These are phyloP conservation scores for Aechmea fasciata DNA, from an alignment of 176 grass and related monocot species.

Conservation along the genomic window DNA sequence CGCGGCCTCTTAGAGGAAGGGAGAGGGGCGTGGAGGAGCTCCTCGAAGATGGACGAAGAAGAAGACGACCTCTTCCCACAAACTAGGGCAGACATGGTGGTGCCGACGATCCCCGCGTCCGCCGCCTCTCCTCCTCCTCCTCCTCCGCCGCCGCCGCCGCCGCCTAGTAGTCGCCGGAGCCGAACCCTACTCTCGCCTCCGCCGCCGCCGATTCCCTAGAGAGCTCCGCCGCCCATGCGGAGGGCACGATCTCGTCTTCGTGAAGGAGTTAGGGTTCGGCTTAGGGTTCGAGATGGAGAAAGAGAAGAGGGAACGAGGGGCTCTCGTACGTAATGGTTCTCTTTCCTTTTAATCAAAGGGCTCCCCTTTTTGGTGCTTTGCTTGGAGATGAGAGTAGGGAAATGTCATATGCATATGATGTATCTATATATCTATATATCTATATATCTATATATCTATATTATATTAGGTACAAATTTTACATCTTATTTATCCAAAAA, in stretches of 20 bases:
- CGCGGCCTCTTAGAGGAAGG: conserved; percentile 56
- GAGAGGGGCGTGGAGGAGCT: conserved; percentile 47
- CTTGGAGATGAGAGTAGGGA: not conserved
- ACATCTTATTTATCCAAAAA: no score
- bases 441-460: no score
- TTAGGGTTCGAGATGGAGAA: not conserved
- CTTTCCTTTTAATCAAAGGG: not conserved
- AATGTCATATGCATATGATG: no score
- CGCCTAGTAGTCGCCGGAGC: conserved; percentile 7
- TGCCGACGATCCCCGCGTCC: conserved; percentile 24
- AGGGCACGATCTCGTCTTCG: conserved; percentile 32
- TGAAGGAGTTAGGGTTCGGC: conserved; percentile 11
- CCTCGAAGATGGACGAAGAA: conserved; percentile 70
- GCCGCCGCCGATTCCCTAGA: conserved; percentile 9
- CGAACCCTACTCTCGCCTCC: conserved; percentile 29
- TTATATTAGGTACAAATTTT: no score
- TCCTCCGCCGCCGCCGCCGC: conserved; percentile 25
- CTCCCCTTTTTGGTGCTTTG: not conserved
- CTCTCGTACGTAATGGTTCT: not conserved
- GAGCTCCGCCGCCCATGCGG: conserved; percentile 22
- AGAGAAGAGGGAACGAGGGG: not conserved
- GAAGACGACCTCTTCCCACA: conserved; percentile 93
- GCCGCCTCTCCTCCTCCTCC: conserved; percentile 11
- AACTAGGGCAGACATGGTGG: conserved; percentile 97
- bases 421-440: no score